Conservation (phyloP, 495 filamentous ascomycete genomes). For the Pseudomonodictys pantanalensis region DNA sequence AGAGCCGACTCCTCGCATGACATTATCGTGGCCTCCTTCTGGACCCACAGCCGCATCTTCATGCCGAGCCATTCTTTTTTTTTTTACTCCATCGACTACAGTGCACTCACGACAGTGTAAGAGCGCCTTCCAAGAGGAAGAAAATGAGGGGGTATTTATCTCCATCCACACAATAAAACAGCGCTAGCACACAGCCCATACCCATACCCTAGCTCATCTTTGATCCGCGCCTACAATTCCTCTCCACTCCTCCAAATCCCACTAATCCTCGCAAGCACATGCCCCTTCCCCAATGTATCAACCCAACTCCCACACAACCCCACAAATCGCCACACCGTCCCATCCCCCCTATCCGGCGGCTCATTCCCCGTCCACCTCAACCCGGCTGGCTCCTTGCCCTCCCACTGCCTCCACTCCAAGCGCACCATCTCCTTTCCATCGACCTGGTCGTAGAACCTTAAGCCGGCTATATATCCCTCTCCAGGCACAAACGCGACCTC, state of each 20-base stretch:
- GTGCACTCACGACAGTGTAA: no score
- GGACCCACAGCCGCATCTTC: no score
- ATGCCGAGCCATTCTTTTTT: no score
- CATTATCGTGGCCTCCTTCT: no score
- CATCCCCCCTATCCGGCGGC: constrained; percentile 31
- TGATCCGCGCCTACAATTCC: no score
- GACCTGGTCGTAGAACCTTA: constrained; percentile 30
- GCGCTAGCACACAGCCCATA: no score
- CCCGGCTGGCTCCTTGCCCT: constrained; percentile 27
- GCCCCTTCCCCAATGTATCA: constrained; percentile 7
- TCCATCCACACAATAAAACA: no score
- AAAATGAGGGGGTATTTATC: no score
- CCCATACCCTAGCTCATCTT: no score
- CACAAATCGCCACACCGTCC: constrained; percentile 30
- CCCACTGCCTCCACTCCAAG: constrained; percentile 31
- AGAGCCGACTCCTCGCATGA: no score
- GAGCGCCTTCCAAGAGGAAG: no score
- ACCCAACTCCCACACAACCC: constrained; percentile 24
- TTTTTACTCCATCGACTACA: no score
- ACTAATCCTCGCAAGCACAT: constrained; percentile 24
- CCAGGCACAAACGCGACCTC: constrained; percentile 28
- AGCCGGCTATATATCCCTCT: constrained; percentile 22
- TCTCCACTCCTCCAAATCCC: constrained; percentile 29
- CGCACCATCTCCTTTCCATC: constrained; percentile 13
- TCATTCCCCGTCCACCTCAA: constrained; percentile 21